Conservation (phyloP, 129 eudicot species). For the Erigeron canadensis region DNA sequence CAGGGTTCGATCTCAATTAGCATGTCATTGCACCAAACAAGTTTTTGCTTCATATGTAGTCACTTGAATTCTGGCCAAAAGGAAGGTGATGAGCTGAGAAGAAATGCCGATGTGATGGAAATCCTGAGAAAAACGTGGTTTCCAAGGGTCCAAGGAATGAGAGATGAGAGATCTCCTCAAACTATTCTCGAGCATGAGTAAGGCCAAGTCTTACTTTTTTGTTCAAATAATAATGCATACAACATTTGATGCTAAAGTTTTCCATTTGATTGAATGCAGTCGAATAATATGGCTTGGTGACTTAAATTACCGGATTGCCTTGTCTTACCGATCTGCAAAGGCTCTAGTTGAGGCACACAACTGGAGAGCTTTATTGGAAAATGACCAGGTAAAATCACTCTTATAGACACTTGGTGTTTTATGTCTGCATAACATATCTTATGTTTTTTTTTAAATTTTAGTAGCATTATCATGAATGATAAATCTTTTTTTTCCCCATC, state of each 20-base stretch:
- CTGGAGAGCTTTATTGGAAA: constrained; percentile 79
- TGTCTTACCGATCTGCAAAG: constrained; percentile 68
- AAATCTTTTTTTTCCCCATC: not conserved
- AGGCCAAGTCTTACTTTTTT: constrained; percentile 10
- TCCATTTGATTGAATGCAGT: constrained; percentile 39
- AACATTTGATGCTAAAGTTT: constrained; percentile 10
- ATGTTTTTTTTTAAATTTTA: not conserved
- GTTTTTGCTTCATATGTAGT: constrained; percentile 92
- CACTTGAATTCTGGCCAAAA: constrained; percentile 87
- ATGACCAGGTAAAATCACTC: constrained; percentile 70
- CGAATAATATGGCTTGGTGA: constrained; percentile 98
- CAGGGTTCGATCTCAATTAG: constrained; percentile 89
- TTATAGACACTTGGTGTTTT: not conserved
- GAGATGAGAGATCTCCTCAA: constrained; percentile 66
- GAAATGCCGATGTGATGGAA: constrained; percentile 84
- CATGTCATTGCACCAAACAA: constrained; percentile 89
- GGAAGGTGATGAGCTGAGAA: constrained; percentile 84
- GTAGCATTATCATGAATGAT: not conserved
- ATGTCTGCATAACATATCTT: not conserved
- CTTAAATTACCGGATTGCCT: constrained; percentile 88
- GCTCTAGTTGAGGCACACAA: constrained; percentile 86
- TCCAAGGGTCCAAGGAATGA: constrained; percentile 65
- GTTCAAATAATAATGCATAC: not conserved
- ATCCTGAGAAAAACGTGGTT: constrained; percentile 80
- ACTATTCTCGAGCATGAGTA: constrained; percentile 90